Percentiles rank a stretch among this genome's conserved stretches.
Evolutionary conservation across 768 basidiomycete genomes (phyloP).

Genomic region (Calocybe cyanea): DNA sequence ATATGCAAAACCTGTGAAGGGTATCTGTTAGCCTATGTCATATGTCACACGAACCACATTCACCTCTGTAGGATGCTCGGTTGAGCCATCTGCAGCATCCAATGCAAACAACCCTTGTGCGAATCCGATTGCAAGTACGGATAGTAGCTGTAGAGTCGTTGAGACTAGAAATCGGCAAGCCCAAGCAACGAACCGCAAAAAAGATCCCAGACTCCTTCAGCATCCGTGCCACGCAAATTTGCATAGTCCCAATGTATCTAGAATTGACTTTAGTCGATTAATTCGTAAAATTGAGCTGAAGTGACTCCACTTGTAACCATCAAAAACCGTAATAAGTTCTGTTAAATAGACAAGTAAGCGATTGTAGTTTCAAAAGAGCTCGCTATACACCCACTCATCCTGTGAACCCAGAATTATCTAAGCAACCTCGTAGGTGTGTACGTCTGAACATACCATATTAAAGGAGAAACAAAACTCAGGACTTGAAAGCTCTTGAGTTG

Average conservation of each 20-base stretch:
- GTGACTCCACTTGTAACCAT: constrained; percentile 69
- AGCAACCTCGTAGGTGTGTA: background rate
- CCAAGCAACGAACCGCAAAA: constrained; percentile 64
- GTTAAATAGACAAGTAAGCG: constrained; percentile 2
- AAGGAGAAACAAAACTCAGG: constrained; percentile 81
- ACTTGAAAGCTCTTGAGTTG: constrained; percentile 80
- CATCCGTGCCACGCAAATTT: constrained; percentile 92
- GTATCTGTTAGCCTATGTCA: background rate
- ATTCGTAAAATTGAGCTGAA: background rate
- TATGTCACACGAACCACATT: constrained; percentile 10
- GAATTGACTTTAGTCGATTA: background rate
- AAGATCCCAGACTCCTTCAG: constrained; percentile 90
- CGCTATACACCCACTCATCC: constrained; percentile 68
- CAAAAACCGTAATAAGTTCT: constrained; percentile 81
- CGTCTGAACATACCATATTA: constrained; percentile 71
- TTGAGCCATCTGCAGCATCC: constrained; percentile 83
- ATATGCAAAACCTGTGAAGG: constrained; percentile 56
- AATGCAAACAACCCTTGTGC: constrained; percentile 84
- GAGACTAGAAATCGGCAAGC: too few species aligned
- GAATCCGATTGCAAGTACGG: constrained; percentile 81
- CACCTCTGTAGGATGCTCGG: constrained; percentile 49
- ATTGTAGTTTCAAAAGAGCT: background rate
- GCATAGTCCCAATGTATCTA: constrained; percentile 88
- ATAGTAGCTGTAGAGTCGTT: constrained; percentile 53
- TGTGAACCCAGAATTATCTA: constrained; percentile 20